These are phyloP conservation scores for Starmerella stigmatis DNA, from an alignment of 805 yeast species.

Conservation along the genomic window DNA sequence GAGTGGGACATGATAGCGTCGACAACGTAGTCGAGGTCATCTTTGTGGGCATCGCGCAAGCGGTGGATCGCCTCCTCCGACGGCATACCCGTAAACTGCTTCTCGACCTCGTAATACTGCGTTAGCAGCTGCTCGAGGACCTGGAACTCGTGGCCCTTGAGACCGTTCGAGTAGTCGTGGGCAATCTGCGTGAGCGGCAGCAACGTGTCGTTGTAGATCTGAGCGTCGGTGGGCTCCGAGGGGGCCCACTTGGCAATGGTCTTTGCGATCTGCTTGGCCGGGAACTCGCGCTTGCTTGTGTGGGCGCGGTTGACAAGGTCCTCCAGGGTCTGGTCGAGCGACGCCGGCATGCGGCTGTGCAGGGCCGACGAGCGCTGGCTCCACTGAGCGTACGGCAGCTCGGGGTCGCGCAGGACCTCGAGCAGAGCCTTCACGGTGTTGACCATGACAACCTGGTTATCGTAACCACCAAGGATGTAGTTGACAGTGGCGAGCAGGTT, in stretches of 20 bases:
- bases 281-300: slow-evolving; percentile 73
- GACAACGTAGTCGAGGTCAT: slow-evolving; percentile 64
- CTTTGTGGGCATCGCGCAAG: slow-evolving; percentile 79
- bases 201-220: slow-evolving; percentile 45
- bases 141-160: slow-evolving; percentile 71
- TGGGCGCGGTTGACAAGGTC: slow-evolving; percentile 55
- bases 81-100: slow-evolving; percentile 46
- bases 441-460: slow-evolving; percentile 89
- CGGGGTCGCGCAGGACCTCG: slow-evolving; percentile 62
- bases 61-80: slow-evolving; percentile 72
- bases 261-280: slow-evolving; percentile 74
- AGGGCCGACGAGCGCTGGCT: slow-evolving; percentile 70
- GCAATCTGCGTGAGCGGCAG: slow-evolving; percentile 70
- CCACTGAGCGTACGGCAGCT: slow-evolving; percentile 93
- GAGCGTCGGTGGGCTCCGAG: slow-evolving; percentile 37
- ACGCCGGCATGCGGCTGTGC: slow-evolving; percentile 77
- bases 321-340: slow-evolving; percentile 58
- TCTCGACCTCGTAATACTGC: slow-evolving; percentile 69
- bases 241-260: slow-evolving; percentile 57
- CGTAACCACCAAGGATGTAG: slow-evolving; percentile 82
- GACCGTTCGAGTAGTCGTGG: slow-evolving; percentile 57
- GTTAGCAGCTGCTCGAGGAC: slow-evolving; percentile 60
- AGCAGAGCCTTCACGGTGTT: slow-evolving; percentile 64
- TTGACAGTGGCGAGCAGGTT: slow-evolving; percentile 49
- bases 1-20: slow-evolving; percentile 74